Conservation (phyloP, 495 filamentous ascomycete genomes). For the Lindgomyces ingoldianus region DNA sequence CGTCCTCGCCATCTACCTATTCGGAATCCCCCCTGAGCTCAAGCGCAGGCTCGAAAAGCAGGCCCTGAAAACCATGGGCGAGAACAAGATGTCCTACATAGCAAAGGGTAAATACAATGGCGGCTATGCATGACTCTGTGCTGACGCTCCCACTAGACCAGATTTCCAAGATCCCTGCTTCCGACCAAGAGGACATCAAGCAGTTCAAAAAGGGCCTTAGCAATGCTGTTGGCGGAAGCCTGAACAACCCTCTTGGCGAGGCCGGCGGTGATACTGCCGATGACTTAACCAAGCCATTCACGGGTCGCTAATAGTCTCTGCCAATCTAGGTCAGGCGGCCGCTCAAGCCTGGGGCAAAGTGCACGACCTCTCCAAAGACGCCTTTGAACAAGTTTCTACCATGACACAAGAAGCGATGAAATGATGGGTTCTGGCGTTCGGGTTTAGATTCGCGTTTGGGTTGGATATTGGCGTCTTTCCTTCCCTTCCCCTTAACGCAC, state of each 20-base stretch:
- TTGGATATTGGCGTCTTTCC: background rate
- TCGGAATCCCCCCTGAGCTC: conserved; percentile 46
- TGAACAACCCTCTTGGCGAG: conserved; percentile 47
- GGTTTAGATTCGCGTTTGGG: background rate
- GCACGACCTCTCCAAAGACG: conserved; percentile 2
- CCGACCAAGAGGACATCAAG: conserved; percentile 47
- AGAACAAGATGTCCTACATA: conserved; percentile 52
- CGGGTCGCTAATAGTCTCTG: conserved; percentile 31
- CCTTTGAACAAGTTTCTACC: conserved; percentile 10
- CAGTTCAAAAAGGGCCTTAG: conserved; percentile 42
- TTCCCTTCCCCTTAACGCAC: background rate
- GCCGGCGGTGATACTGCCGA: conserved; percentile 41
- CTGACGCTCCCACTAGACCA: conserved; percentile 30
- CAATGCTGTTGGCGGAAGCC: conserved; percentile 40
- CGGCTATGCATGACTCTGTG: background rate
- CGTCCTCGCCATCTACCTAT: conserved; percentile 37
- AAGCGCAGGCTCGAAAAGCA: conserved; percentile 51
- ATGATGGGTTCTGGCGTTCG: background rate
- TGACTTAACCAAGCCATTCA: conserved; percentile 34
- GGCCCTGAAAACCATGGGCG: conserved; percentile 55
- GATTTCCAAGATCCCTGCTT: conserved; percentile 44
- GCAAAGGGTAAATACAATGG: conserved; percentile 36
- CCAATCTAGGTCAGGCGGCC: conserved; percentile 1
- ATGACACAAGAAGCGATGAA: background rate
- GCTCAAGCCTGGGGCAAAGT: conserved; percentile 12